A percentile compares a stretch with the other conserved stretches of the same genome.
phyloP scores from a whole-genome alignment of 1,284 basidiomycete genomes.

The Moniliophthora roreri region DNA sequence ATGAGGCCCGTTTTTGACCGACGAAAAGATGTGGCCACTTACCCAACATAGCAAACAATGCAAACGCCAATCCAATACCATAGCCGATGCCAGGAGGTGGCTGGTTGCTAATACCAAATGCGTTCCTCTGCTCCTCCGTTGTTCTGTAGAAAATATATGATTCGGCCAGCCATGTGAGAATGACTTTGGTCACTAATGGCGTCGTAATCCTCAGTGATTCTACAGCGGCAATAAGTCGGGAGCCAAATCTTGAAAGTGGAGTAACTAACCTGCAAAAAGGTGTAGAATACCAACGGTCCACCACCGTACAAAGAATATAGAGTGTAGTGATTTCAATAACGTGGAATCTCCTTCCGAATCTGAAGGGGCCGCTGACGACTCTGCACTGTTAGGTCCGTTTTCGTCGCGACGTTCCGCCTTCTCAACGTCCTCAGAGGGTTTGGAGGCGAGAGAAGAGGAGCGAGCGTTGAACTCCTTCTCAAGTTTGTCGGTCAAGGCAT shows the following conservation, averaged over 20 bases:
- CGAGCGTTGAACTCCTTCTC: conserved; percentile 35
- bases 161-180: conserved; percentile 37
- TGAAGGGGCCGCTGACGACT: too few relatives aligned
- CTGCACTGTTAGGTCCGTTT: neutral
- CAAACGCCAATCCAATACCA: conserved; percentile 49
- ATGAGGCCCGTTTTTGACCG: conserved; percentile 12
- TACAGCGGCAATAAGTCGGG: conserved; percentile 4
- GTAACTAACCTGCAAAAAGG: conserved; percentile 25
- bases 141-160: conserved; percentile 32
- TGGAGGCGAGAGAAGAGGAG: too few relatives aligned
- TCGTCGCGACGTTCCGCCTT: neutral
- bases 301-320: conserved; percentile 34
- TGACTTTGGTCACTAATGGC: conserved; percentile 35
- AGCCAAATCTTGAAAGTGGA: neutral
- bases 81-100: conserved; percentile 40
- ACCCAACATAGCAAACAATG: conserved; percentile 55
- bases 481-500: conserved; percentile 25
- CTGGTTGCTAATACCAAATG: conserved; percentile 18
- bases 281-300: conserved; percentile 36
- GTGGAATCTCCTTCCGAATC: conserved; percentile 13
- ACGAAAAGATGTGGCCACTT: conserved; percentile 20
- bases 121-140: conserved; percentile 22
- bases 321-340: conserved; percentile 31
- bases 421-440: too few relatives aligned
- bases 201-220: conserved; percentile 30